These are phyloP conservation scores for Sphaerulina musiva DNA, from an alignment of 2,329 filamentous ascomycete genomes.

Conservation along the genomic window DNA sequence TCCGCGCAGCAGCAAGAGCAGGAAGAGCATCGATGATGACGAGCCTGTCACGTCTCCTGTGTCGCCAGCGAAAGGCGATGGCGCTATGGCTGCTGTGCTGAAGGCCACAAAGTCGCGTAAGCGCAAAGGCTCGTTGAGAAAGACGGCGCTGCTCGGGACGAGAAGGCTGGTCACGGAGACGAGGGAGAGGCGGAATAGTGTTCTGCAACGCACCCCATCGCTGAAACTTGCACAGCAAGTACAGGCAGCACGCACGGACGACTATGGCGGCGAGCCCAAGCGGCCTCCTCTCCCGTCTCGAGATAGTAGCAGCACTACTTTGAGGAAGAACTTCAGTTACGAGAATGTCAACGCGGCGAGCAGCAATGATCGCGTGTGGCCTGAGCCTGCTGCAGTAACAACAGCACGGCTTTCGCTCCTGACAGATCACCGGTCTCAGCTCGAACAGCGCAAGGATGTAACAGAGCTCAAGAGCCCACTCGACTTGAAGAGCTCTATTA, in stretches of 20 bases:
- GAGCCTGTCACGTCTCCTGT: constrained; percentile 15
- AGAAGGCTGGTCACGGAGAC: constrained; percentile 53
- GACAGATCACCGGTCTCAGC: constrained; percentile 22
- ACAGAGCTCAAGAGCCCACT: constrained; percentile 26
- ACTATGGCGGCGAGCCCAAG: neutral
- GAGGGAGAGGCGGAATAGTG: constrained; percentile 44
- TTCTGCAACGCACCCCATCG: constrained; percentile 33
- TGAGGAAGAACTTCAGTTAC: constrained; percentile 34
- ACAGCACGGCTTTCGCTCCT: constrained; percentile 27
- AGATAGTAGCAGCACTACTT: constrained; percentile 13
- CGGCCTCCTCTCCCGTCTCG: neutral
- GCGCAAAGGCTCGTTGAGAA: constrained; percentile 77
- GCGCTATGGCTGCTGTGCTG: constrained; percentile 22
- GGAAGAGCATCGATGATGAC: constrained; percentile 32
- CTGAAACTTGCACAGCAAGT: constrained; percentile 17
- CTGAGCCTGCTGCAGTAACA: constrained; percentile 29
- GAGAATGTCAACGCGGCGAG: constrained; percentile 30
- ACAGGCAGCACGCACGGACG: neutral
- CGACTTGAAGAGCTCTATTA: constrained; percentile 39
- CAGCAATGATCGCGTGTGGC: constrained; percentile 26
- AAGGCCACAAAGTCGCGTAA: constrained; percentile 50
- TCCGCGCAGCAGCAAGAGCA: constrained; percentile 23
- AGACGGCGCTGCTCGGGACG: constrained; percentile 75
- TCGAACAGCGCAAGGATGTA: constrained; percentile 11
- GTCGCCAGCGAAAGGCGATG: constrained; percentile 25